Conservation (phyloP, 192 early-diverging fungal genomes). For the Coemansia sp. region DNA sequence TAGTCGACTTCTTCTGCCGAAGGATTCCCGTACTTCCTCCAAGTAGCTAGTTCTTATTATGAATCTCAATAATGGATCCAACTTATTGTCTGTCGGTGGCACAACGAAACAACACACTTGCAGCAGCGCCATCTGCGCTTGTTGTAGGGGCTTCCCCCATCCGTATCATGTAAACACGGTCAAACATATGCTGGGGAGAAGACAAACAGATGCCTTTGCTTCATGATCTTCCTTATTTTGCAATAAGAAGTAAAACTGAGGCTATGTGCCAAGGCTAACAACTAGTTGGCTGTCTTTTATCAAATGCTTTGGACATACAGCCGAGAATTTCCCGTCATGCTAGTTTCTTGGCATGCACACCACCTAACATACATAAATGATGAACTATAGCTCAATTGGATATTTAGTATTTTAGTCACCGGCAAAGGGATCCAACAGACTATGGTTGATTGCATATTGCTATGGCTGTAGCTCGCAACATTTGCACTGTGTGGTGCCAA, state of each 20-base stretch:
- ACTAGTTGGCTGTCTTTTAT: background rate
- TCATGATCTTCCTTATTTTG: background rate
- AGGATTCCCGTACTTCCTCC: background rate
- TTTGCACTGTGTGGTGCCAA: too few relatives aligned
- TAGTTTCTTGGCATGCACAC: background rate
- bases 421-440: too few relatives aligned
- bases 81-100: background rate
- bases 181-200: background rate
- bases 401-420: too few relatives aligned
- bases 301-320: background rate
- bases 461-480: too few relatives aligned
- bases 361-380: too few relatives aligned
- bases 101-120: background rate
- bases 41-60: background rate
- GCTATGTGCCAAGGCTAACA: background rate
- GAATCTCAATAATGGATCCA: background rate
- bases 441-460: too few relatives aligned
- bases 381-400: too few relatives aligned
- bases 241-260: background rate
- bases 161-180: background rate
- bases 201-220: background rate
- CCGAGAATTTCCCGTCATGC: background rate
- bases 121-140: background rate
- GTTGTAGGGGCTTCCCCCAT: background rate
- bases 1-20: background rate